Conservation (phyloP, 768 basidiomycete genomes). For the Leccinum broughii region DNA sequence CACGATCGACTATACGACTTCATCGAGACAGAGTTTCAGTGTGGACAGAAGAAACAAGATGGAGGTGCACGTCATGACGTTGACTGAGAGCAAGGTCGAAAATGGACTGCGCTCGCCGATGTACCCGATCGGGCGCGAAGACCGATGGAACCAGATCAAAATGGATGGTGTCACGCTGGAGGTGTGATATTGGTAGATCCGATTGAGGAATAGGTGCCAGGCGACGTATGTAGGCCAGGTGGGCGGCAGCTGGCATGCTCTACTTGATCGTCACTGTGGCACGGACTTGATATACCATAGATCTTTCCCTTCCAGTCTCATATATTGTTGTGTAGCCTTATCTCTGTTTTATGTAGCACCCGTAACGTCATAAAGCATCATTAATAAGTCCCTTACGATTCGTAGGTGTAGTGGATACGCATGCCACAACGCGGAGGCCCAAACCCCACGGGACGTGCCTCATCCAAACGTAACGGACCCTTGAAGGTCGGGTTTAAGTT, state of each 20-base stretch:
- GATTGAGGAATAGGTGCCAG: not conserved
- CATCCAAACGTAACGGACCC: not conserved
- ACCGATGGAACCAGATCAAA: not conserved
- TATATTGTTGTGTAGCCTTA: not conserved
- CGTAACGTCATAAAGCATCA: not conserved
- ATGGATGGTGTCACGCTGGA: not conserved
- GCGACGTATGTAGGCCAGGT: not conserved
- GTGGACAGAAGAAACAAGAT: constrained; percentile 5
- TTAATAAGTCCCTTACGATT: not conserved
- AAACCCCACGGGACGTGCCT: not conserved
- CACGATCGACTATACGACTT: not conserved
- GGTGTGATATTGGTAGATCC: not conserved
- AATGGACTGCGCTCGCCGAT: not conserved
- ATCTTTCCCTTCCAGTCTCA: not conserved
- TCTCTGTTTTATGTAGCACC: not conserved
- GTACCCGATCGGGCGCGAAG: not conserved
- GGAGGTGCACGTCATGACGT: constrained; percentile 7
- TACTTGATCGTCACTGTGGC: not conserved
- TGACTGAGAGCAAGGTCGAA: constrained; percentile 4
- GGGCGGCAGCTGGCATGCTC: not conserved
- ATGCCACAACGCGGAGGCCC: not conserved
- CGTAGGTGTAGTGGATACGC: not conserved
- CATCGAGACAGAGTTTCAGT: not conserved
- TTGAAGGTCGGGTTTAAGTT: not conserved
- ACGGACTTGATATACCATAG: not conserved